Evolutionary conservation across 768 basidiomycete genomes (phyloP), one percentile per base, ranked within the genome.

Genomic region (Russula vinacea): DNA sequence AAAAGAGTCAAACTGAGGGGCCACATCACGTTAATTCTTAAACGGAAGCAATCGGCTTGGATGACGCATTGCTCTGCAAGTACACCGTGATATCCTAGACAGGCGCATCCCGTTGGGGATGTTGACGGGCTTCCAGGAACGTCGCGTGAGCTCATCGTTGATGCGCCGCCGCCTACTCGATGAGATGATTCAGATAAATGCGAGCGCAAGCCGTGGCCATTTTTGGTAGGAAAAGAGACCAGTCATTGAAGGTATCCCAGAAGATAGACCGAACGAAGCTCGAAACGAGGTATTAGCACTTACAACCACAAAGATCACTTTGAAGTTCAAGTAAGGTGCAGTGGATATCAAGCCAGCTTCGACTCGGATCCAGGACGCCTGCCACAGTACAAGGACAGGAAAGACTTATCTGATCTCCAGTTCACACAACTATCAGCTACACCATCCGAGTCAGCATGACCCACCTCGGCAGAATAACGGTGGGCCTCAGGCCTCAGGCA

Each of bases 11-110:
- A 40, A 45, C 65, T 67, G 16, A 62, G 42, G 22, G 55, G 54
- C 59, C 54, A 67, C n/a, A 62, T 5, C 8, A 44, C 42, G 51
- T 67, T 67, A 44, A 58, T 51, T 37, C 67, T 51, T 44, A 60
- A 22, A 42, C 47, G 7, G 65, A 51, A 10, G 58, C 54, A 3
- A 49, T 13, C 11, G 35, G 50, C 2, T 33, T 29, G 42, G 58
- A 65, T 3, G 39, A 17, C 13, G 17, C 22, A 39, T 44, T 10
- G 22, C 11, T 45, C n/a, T 29, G 54, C 9, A 7, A 10, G 29
- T 29, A 5, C 5, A 29, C 29, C 29, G 9, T n/a, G 44, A 17
- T 10, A n/a, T 44, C 19, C 9, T 44, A 11, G 44, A 44, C 9
- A n/a, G 19, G 19, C n/a, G 19, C n/a, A 44, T 9, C 9, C n/a